Conservation (phyloP, 768 basidiomycete species). For the Podaxis pistillaris region DNA sequence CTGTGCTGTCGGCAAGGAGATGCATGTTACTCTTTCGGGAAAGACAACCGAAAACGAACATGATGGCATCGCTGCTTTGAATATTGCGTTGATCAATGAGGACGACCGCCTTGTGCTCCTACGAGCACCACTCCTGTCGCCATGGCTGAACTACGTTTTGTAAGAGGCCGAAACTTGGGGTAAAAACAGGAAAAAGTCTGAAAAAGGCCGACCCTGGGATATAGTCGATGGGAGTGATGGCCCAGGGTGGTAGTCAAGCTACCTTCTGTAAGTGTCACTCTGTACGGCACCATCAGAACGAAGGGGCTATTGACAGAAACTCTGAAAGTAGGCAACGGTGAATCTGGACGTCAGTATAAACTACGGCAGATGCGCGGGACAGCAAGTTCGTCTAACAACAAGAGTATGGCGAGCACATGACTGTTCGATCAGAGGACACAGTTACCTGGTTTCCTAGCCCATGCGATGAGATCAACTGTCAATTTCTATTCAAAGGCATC, state of each 20-base stretch:
- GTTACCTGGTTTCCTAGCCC: constrained; percentile 19
- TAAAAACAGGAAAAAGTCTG: background rate
- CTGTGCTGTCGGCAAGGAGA: constrained; percentile 61
- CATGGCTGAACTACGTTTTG: background rate
- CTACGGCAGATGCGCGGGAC: constrained; percentile 2
- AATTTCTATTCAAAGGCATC: constrained; percentile 11
- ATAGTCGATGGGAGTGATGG: background rate
- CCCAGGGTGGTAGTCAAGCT: background rate
- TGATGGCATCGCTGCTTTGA: constrained; percentile 8
- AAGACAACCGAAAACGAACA: constrained; percentile 11
- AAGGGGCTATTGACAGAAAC: constrained; percentile 5
- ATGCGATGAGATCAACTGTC: constrained; percentile 19
- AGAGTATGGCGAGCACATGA: background rate
- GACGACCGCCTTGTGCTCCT: background rate
- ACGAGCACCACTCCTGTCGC: background rate
- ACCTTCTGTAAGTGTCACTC: background rate
- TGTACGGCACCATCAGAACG: constrained; percentile 10
- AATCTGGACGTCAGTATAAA: background rate
- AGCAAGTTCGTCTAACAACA: constrained; percentile 3
- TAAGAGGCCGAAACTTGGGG: background rate
- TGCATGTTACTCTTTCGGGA: constrained; percentile 22
- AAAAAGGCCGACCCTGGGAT: background rate
- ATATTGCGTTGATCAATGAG: background rate
- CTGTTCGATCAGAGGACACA: constrained; percentile 8
- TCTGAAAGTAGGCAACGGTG: constrained; percentile 1